Percentiles rank a stretch among this genome's conserved stretches.
Conservation (phyloP, 805 yeast genomes). For the Yarrowia hollandica region DNA sequence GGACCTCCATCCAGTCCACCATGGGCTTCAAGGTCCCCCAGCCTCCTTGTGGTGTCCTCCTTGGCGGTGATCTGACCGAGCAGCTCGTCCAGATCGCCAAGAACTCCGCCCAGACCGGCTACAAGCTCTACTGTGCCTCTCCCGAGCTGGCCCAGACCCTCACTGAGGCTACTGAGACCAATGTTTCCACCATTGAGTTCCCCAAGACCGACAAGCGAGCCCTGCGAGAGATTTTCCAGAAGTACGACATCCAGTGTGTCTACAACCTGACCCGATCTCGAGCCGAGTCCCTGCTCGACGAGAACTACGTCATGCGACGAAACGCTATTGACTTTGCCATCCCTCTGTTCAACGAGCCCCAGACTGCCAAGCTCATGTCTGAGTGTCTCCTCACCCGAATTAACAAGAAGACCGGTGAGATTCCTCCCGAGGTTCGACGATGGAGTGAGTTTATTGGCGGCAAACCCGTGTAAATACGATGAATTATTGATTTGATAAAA, state of each 20-base stretch:
- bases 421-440: conserved; percentile 85
- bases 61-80: conserved; percentile 88
- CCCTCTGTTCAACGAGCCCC: conserved; percentile 95
- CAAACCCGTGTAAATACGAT: conserved; percentile 60
- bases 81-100: conserved; percentile 73
- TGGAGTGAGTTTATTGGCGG: conserved; percentile 98
- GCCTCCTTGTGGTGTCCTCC: conserved; percentile 85
- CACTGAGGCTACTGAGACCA: conserved; percentile 45
- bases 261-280: conserved; percentile 88
- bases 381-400: conserved; percentile 61
- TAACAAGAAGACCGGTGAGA: conserved; percentile 52
- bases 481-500: conserved; percentile 2
- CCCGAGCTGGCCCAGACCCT: conserved; percentile 71
- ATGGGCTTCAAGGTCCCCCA: conserved; percentile 95
- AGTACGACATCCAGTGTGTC: conserved; percentile 79
- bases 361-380: conserved; percentile 81
- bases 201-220: conserved; percentile 92
- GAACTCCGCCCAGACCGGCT: conserved; percentile 70
- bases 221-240: conserved; percentile 88
- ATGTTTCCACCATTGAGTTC: conserved; percentile 73
- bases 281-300: conserved; percentile 80
- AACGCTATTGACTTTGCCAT: conserved; percentile 98
- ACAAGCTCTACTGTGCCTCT: conserved; percentile 77
- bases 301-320: conserved; percentile 97
- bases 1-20: conserved; percentile 95